Evolutionary conservation across 192 early-diverging fungal species (phyloP), one percentile per base, ranked within the genome.

Genomic region (Jimgerdemannia flammicorona): DNA sequence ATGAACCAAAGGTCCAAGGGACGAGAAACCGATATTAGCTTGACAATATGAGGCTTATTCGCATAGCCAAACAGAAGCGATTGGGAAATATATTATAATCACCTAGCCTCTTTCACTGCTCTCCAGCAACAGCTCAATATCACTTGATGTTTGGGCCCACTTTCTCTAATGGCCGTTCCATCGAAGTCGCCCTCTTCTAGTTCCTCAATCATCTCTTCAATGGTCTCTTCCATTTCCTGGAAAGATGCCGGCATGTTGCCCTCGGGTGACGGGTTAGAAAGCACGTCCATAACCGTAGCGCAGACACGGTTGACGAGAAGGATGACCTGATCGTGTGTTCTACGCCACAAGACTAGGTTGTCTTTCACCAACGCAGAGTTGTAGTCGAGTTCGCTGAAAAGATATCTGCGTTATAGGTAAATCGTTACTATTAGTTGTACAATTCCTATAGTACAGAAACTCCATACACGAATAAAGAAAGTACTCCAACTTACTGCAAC

Each of bases 41-140:
- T 29, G 29, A 29, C 29, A 29, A 29, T 29, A 1, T 1, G 29
- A 29, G 29, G 29, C 29, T 1, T 29, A 29, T 29, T 29, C 29
- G 29, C 29, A 29, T 29, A 29, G 29, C 29, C 29, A 29, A 29
- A 29, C 29, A 29, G 29, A n/a, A n/a, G n/a, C n/a, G n/a, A n/a
- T n/a, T n/a, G n/a, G n/a, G n/a, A 29, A 29, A 29, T 29, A 29
- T 29, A 29, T 29, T 29, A 70, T 11, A 77, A 17, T 2, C 75
- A 80, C 70, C 92, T 90, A 20, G 94, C 92, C 75, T 95, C 94
- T 77, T 96, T 97, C 67, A 98, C 90, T 17, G 94, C 93, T 70
- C 96, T 86, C 92, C 96, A 98, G 82, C 95, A 97, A 72, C 92
- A 93, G 73, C 94, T 94, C 68, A 98, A 75, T 69, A 97, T 93